Conservation (phyloP, 2,329 filamentous ascomycete species). For the Penicillium frequentans region DNA sequence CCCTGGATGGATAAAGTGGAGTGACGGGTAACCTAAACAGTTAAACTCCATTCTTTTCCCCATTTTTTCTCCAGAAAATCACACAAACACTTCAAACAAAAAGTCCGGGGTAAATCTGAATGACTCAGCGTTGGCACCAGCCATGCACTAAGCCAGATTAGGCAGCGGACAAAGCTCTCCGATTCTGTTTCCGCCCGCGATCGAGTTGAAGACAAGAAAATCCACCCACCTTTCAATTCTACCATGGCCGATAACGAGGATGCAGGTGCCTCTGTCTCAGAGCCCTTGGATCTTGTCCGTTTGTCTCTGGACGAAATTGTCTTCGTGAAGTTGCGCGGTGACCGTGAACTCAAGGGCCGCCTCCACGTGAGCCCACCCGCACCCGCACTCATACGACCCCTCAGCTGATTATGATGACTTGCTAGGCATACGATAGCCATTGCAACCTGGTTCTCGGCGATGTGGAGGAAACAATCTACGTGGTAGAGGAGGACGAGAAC, state of each 20-base stretch:
- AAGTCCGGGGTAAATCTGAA: conserved; percentile 18
- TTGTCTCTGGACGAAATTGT: conserved; percentile 93
- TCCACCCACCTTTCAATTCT: neutral
- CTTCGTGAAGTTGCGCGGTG: conserved; percentile 94
- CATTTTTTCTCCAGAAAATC: neutral
- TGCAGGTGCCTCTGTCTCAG: conserved; percentile 69
- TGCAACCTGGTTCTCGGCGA: conserved; percentile 96
- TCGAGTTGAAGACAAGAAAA: neutral
- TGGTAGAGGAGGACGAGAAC: conserved; percentile 83
- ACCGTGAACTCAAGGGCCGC: conserved; percentile 91
- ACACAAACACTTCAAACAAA: neutral
- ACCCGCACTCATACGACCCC: neutral
- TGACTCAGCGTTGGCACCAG: conserved; percentile 13
- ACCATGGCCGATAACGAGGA: conserved; percentile 82
- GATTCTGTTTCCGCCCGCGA: conserved; percentile 13
- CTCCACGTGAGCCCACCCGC: conserved; percentile 69
- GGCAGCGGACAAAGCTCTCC: conserved; percentile 20
- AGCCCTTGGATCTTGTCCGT: conserved; percentile 93
- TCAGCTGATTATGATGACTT: conserved; percentile 15
- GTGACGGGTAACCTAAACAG: neutral
- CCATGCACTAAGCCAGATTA: conserved; percentile 15
- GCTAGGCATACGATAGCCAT: conserved; percentile 93
- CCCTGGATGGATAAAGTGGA: neutral
- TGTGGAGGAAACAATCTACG: conserved; percentile 95
- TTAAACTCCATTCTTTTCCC: neutral